Evolutionary conservation across 371 early-diverging fungal species (phyloP), one percentile per base, ranked within the genome.

Genomic region (Smittium culicis): DNA sequence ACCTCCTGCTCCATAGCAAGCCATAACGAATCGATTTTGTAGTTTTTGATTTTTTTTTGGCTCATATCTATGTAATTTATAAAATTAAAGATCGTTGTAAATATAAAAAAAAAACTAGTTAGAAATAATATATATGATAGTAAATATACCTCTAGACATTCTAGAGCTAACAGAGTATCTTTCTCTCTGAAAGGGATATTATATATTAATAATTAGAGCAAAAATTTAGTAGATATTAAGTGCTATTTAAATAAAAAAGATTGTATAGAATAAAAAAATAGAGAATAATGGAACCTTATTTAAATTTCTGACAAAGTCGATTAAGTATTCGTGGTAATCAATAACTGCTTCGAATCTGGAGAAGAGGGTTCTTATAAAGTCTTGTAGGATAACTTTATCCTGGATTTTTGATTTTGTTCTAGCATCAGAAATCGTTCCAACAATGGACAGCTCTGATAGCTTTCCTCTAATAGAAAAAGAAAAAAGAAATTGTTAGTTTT

Each of bases 321-420:
- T 80, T 27, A 91, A 79, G 68, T 87, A 89, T 28, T 85, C 80
- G 69, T 93, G 93, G 29, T 88, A 92, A 62, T 89, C 85, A 0
- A 92, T 73, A 8, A 93, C 87, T 5, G 87, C 81, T 70, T 91
- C 89, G 27, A 93, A 72, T 69, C 90, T 89, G 0, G 87, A 86
- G 77, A 88, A 94, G 63, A 93, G 73, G 0, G 86, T 86, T 80
- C 87, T 85, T 24, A 92, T 74, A 65, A 93, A 77, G 68, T 92
- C 92, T 56, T 85, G 82, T 45, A 93, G 69, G n/a, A 89, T 81
- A 66, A 88, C 88, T 11, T 86, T 86, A 66, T 86, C 85, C 45
- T 32, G 25, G 31, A 32, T 27, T 35, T 60, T 66, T 55, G 56
- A 35, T 34, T 71, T 54, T 20, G 20, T 45, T 20, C 45, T 45